Evolutionary conservation across 345 rosid genomes (phyloP), one percentile per base, ranked within the genome.

Genomic region (Hirschfeldia incana): DNA sequence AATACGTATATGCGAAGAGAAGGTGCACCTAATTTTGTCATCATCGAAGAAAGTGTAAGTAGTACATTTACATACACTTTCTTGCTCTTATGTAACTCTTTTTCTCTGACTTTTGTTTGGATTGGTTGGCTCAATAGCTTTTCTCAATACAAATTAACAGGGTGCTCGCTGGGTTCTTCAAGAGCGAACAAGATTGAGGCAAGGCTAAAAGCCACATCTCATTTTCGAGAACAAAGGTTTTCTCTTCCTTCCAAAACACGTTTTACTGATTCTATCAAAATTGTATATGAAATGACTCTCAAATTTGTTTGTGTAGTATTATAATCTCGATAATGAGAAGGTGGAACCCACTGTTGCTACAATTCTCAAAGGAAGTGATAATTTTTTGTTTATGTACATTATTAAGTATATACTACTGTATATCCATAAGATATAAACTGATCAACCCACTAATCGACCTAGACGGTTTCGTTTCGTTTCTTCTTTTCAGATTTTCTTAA

Each of bases 301-400:
- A 21, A 37, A 9, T 37, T 37, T 37, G 44, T 37, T 37, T 8
- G 44, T 37, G 44, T 37, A 37, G 9, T 37, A 7, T 37, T 37
- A 37, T 37, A 37, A 37, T 37, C 44, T 10, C 8, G 44, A 37
- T 37, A 37, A 93, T 72, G 99, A 91, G 86, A 93, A 90, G 86
- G 78, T 95, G 86, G 99, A 95, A 79, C 98, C 99, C 37, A 81
- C 97, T 51, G 91, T 96, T 70, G 98, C 98, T 76, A 95, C 83
- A 78, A 91, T 93, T 94, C 89, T 95, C 67, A 93, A 93, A 87
- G 99, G 98, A 84, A 88, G 87, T 80, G 97, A 97, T 74, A 98
- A 95, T 85, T 82, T 92, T 95, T 21, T 21, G 89, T 91, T 91
- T 87, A 92, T 98, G 98, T 72, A 6, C 44, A 34, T 34, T 29